Evolutionary conservation across 331 rosid species (phyloP).

Genomic region (Malus hybrid): DNA sequence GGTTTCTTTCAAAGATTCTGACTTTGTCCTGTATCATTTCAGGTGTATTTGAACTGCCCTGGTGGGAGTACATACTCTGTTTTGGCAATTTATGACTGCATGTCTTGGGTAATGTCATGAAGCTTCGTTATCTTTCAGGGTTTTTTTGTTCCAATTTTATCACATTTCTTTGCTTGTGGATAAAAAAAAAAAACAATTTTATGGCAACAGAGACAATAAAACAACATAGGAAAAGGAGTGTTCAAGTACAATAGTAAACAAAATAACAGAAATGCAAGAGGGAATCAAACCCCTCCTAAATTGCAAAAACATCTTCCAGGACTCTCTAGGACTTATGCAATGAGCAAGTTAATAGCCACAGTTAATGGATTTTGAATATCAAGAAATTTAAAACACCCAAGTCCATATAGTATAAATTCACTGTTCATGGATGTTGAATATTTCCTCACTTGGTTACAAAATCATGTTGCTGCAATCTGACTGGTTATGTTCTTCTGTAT

Average conservation of each 20-base stretch:
- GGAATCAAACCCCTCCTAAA: too few relatives aligned
- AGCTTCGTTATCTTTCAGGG: not conserved
- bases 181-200: too few relatives aligned
- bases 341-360: not conserved
- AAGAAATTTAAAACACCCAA: not conserved
- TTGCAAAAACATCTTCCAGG: too few relatives aligned
- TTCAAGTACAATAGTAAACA: too few relatives aligned
- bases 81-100: slow-evolving; percentile 93
- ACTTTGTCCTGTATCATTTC: slow-evolving; percentile 18
- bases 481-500: not conserved
- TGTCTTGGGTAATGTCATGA: slow-evolving; percentile 79
- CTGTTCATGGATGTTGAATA: not conserved
- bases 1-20: not conserved
- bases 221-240: too few relatives aligned
- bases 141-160: not conserved
- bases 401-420: not conserved
- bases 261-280: too few relatives aligned
- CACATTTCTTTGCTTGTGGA: too few relatives aligned
- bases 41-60: slow-evolving; percentile 89
- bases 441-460: not conserved
- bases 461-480: not conserved
- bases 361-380: not conserved
- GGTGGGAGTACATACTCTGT: slow-evolving; percentile 95
- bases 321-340: too few relatives aligned
- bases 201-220: too few relatives aligned